phyloP scores from a whole-genome alignment of 768 basidiomycete species.

The Termitomyces sp. region DNA sequence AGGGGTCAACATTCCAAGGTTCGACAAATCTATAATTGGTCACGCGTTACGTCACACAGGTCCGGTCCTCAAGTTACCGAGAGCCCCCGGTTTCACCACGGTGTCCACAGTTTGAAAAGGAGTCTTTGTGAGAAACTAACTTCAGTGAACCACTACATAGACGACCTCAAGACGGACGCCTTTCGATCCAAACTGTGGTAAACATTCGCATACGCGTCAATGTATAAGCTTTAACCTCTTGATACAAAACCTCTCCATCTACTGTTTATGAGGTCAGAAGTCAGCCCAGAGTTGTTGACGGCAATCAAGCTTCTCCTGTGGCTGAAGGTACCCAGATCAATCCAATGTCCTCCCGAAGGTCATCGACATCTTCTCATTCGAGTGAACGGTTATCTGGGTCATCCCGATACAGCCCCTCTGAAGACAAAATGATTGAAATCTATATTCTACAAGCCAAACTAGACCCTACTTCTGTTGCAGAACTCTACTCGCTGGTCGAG shows the following conservation, averaged over 20 bases:
- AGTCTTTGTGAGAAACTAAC: not conserved
- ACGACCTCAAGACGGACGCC: not conserved
- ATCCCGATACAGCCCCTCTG: not conserved
- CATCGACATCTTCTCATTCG: not conserved
- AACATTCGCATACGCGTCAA: not conserved
- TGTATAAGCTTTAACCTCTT: not conserved
- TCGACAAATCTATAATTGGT: not conserved
- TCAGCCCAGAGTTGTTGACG: not conserved
- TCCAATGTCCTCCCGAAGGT: not conserved
- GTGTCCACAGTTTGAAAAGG: too few species aligned
- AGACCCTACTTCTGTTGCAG: constrained; percentile 22
- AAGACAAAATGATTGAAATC: constrained; percentile 16
- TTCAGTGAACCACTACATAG: not conserved
- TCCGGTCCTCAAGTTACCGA: not conserved
- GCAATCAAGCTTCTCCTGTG: not conserved
- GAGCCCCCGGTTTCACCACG: too few species aligned
- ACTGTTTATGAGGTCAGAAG: not conserved
- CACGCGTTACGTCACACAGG: not conserved
- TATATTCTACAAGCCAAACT: constrained; percentile 35
- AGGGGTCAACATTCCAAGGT: too few species aligned
- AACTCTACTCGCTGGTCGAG: constrained; percentile 32
- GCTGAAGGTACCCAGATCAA: not conserved
- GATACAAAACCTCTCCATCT: too few species aligned
- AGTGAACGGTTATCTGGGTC: not conserved
- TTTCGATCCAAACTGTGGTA: not conserved